Evolutionary conservation across 768 basidiomycete genomes (phyloP).

Genomic region (Hysterangium stoloniferum): DNA sequence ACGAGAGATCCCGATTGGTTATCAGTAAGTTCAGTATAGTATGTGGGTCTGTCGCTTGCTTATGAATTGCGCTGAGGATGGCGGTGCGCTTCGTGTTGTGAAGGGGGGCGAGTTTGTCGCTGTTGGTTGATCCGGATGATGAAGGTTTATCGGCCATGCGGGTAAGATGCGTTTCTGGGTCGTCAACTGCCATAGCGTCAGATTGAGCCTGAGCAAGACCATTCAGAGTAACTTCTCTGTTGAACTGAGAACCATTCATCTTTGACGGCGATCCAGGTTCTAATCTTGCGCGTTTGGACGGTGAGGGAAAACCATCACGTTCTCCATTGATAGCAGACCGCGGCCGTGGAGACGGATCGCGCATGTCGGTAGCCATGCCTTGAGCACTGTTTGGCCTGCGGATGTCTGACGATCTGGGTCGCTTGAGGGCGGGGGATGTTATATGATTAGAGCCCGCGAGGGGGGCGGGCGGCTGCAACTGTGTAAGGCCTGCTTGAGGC

Average conservation of each 20-base stretch:
- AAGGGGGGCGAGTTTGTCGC: constrained; percentile 43
- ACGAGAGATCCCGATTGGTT: constrained; percentile 18
- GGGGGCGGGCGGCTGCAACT: constrained; percentile 29
- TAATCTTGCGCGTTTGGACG: constrained; percentile 62
- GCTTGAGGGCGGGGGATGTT: constrained; percentile 1
- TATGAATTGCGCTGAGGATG: constrained; percentile 57
- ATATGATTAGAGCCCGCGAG: constrained; percentile 5
- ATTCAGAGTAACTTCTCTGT: constrained; percentile 35
- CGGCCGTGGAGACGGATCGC: background rate
- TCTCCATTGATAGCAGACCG: constrained; percentile 28
- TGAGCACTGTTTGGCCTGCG: constrained; percentile 5
- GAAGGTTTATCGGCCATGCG: constrained; percentile 64
- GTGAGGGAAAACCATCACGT: constrained; percentile 47
- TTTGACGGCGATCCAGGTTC: constrained; percentile 34
- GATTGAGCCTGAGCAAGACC: constrained; percentile 31
- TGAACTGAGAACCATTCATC: constrained; percentile 41
- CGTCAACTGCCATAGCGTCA: constrained; percentile 18
- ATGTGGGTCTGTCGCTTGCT: constrained; percentile 60
- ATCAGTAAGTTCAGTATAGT: constrained; percentile 51
- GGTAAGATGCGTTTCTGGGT: constrained; percentile 37
- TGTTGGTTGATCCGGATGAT: constrained; percentile 34
- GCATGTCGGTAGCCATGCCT: background rate
- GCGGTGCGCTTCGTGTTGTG: constrained; percentile 51
- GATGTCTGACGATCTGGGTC: constrained; percentile 3
- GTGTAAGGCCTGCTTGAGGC: constrained; percentile 51